A percentile compares a stretch with the other conserved stretches of the same genome.
These are phyloP conservation scores for Parathielavia appendiculata DNA, from an alignment of 495 filamentous ascomycete genomes.

Conservation along the genomic window DNA sequence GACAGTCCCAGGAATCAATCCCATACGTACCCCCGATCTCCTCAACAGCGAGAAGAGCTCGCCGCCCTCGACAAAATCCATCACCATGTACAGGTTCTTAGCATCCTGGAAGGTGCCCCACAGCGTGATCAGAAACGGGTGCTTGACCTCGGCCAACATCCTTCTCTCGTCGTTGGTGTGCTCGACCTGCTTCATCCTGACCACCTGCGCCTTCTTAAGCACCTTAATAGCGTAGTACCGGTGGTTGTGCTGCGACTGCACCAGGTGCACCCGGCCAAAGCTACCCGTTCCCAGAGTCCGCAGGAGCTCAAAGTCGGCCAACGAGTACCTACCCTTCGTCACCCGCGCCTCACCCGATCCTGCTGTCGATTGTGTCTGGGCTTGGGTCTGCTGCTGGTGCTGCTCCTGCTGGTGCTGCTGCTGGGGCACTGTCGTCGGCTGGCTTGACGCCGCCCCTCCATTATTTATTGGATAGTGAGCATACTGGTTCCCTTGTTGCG, in stretches of 20 bases:
- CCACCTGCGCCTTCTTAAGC: conserved; percentile 94
- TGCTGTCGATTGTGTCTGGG: conserved; percentile 15
- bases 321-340: conserved; percentile 97
- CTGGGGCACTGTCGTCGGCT: conserved; percentile 15
- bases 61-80: conserved; percentile 99
- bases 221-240: conserved; percentile 98
- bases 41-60: conserved; percentile 92
- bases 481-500: conserved; percentile 18
- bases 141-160: conserved; percentile 92
- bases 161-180: conserved; percentile 96
- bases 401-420: conserved; percentile 23
- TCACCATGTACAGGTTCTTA: conserved; percentile 97
- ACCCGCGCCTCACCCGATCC: conserved; percentile 46
- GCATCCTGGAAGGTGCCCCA: conserved; percentile 98
- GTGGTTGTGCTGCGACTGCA: conserved; percentile 95
- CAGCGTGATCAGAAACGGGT: conserved; percentile 93
- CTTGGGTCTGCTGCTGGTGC: conserved; percentile 22
- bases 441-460: conserved; percentile 26
- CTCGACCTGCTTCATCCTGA: conserved; percentile 99
- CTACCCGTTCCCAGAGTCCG: conserved; percentile 93
- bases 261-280: conserved; percentile 92
- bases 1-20: not conserved
- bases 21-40: conserved; percentile 82
- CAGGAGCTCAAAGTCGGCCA: conserved; percentile 80
- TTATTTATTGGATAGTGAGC: conserved; percentile 13